A percentile compares a stretch with the other conserved stretches of the same genome.
Conservation (phyloP, 2,329 filamentous ascomycete species). For the Fusarium robinianum region DNA sequence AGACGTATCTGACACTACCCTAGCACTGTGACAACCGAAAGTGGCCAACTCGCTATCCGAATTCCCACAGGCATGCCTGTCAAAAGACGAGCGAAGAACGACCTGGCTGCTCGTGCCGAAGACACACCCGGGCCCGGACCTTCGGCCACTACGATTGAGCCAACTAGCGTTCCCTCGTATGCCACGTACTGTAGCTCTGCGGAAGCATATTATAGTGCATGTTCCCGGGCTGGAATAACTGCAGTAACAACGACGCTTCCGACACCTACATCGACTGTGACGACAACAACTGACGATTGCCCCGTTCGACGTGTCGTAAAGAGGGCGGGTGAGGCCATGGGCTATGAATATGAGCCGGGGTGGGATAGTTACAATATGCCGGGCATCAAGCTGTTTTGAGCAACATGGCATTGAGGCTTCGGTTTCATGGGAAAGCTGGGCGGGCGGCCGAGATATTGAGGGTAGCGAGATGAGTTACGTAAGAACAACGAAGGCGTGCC, state of each 20-base stretch:
- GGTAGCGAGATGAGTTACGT: too few species aligned
- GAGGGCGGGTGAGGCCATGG: slow-evolving; percentile 7
- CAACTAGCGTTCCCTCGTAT: slow-evolving; percentile 7
- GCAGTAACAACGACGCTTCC: slow-evolving; percentile 8
- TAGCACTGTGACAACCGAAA: slow-evolving; percentile 3
- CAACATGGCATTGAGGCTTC: too few species aligned
- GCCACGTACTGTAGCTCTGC: slow-evolving; percentile 18
- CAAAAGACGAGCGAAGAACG: not conserved
- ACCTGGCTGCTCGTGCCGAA: not conserved
- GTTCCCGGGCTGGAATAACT: slow-evolving; percentile 7
- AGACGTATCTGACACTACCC: not conserved
- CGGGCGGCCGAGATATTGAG: too few species aligned
- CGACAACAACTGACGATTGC: not conserved
- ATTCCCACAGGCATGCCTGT: slow-evolving; percentile 11
- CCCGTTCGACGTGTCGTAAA: not conserved
- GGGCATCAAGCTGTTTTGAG: slow-evolving; percentile 37
- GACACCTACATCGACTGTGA: not conserved
- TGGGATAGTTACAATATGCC: slow-evolving; percentile 51
- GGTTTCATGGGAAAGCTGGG: too few species aligned
- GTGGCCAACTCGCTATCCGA: not conserved
- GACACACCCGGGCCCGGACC: not conserved
- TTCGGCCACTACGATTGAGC: slow-evolving; percentile 16
- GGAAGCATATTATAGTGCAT: slow-evolving; percentile 16
- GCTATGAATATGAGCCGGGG: slow-evolving; percentile 9
- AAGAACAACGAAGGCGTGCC: too few species aligned